Conservation (phyloP, 305 asterid species). For the Euphrasia arctica region DNA sequence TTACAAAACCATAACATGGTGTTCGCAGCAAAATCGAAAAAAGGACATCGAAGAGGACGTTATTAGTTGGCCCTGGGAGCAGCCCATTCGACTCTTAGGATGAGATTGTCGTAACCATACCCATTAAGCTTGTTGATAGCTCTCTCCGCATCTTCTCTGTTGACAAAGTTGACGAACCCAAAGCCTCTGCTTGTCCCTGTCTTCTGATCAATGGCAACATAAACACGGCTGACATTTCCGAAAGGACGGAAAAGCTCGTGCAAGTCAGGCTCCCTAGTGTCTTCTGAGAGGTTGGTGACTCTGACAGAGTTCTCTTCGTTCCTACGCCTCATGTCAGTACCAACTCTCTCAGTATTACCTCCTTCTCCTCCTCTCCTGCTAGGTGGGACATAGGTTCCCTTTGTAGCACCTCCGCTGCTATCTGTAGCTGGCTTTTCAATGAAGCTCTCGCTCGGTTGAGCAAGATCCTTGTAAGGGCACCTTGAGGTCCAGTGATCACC, state of each 20-base stretch:
- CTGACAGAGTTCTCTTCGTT: conserved; percentile 88
- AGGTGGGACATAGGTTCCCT: conserved; percentile 75
- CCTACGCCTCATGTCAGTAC: conserved; percentile 73
- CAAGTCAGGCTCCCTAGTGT: conserved; percentile 85
- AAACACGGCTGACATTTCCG: conserved; percentile 68
- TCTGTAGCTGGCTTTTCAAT: conserved; percentile 67
- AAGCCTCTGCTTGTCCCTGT: conserved; percentile 79
- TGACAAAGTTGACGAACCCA: conserved; percentile 85
- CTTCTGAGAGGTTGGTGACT: conserved; percentile 87
- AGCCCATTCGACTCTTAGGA: conserved; percentile 94
- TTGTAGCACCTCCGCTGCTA: conserved; percentile 25
- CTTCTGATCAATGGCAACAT: conserved; percentile 80
- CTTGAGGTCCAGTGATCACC: conserved; percentile 95
- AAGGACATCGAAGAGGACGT: neutral
- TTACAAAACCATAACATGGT: neutral
- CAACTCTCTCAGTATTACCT: conserved; percentile 39
- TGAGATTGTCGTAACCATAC: conserved; percentile 84
- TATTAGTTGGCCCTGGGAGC: conserved; percentile 71
- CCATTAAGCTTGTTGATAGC: conserved; percentile 89
- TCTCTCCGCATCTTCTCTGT: conserved; percentile 81
- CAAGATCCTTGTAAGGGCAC: conserved; percentile 90
- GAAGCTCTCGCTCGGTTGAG: conserved; percentile 55
- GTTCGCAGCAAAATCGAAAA: no score
- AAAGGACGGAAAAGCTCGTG: conserved; percentile 86
- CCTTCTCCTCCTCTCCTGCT: conserved; percentile 67